phyloP scores from a whole-genome alignment of 306 rosid species.

The Vigna nakashimae region DNA sequence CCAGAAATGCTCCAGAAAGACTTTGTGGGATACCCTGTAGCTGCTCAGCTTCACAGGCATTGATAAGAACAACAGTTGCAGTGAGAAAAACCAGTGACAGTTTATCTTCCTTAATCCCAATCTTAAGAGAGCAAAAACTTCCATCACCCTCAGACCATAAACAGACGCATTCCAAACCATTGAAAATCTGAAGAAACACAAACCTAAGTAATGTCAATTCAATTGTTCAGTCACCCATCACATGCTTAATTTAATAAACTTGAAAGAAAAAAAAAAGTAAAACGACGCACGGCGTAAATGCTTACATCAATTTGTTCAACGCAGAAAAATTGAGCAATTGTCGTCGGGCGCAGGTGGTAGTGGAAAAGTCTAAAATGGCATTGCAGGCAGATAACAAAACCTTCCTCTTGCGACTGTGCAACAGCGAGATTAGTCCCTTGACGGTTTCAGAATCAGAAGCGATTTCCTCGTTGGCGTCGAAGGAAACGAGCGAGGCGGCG shows the following conservation, averaged over 20 bases:
- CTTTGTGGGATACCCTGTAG: slow-evolving; percentile 55
- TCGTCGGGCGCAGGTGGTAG: slow-evolving; percentile 55
- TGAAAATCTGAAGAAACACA: slow-evolving; percentile 69
- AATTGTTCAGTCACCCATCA: slow-evolving; percentile 40
- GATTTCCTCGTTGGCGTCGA: slow-evolving; percentile 59
- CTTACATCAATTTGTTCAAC: slow-evolving; percentile 68
- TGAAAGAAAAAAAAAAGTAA: neutral
- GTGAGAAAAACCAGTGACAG: slow-evolving; percentile 54
- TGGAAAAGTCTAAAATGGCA: slow-evolving; percentile 73
- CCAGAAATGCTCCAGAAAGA: slow-evolving; percentile 45
- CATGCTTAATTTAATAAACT: neutral
- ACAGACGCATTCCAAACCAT: slow-evolving; percentile 52
- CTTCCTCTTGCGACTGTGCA: slow-evolving; percentile 49
- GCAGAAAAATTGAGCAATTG: slow-evolving; percentile 56
- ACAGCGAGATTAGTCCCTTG: slow-evolving; percentile 51
- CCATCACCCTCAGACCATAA: slow-evolving; percentile 52
- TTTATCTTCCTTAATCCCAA: slow-evolving; percentile 66
- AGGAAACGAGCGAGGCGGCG: slow-evolving; percentile 64
- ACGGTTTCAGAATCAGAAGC: slow-evolving; percentile 64
- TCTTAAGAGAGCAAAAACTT: slow-evolving; percentile 47
- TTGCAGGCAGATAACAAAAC: slow-evolving; percentile 67
- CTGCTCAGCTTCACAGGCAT: slow-evolving; percentile 61
- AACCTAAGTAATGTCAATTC: slow-evolving; percentile 62
- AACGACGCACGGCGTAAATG: neutral
- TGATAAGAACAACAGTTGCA: slow-evolving; percentile 62